These are phyloP conservation scores for Sporothrix pallida DNA, from an alignment of 2,329 filamentous ascomycete genomes.

Conservation along the genomic window DNA sequence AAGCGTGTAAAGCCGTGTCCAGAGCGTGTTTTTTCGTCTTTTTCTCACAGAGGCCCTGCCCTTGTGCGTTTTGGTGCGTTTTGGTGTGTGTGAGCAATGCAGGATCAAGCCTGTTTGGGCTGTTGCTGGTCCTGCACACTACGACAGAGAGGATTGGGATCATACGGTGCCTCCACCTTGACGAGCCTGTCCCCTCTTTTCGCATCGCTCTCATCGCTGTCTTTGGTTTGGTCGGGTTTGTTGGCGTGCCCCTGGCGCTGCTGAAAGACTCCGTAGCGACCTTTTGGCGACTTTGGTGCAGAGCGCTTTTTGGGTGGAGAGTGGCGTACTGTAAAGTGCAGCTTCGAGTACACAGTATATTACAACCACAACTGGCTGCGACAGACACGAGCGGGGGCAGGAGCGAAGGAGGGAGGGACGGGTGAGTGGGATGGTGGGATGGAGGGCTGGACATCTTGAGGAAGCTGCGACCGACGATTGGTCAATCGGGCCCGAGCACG, in stretches of 20 bases:
- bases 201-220: slow-evolving; percentile 9
- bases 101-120: slow-evolving; percentile 29
- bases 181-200: slow-evolving; percentile 12
- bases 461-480: slow-evolving; percentile 20
- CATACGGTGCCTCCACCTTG: slow-evolving; percentile 16
- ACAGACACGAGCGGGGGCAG: neutral
- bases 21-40: slow-evolving; percentile 13
- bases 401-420: neutral
- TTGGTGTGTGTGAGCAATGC: slow-evolving; percentile 23
- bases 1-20: slow-evolving; percentile 20
- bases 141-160: slow-evolving; percentile 19
- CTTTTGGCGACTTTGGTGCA: neutral
- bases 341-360: neutral
- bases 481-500: slow-evolving; percentile 23
- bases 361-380: no score
- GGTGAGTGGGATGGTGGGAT: neutral
- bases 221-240: slow-evolving; percentile 16
- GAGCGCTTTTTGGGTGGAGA: slow-evolving; percentile 10
- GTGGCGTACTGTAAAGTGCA: slow-evolving; percentile 17
- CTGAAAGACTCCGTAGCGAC: slow-evolving; percentile 9
- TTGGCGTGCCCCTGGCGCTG: slow-evolving; percentile 23
- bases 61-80: neutral
- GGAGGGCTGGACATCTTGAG: neutral
- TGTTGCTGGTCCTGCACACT: slow-evolving; percentile 1
- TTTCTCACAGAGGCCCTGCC: neutral